Evolutionary conservation across 2,329 filamentous ascomycete genomes (phyloP).

Genomic region (Diaporthe sp.): DNA sequence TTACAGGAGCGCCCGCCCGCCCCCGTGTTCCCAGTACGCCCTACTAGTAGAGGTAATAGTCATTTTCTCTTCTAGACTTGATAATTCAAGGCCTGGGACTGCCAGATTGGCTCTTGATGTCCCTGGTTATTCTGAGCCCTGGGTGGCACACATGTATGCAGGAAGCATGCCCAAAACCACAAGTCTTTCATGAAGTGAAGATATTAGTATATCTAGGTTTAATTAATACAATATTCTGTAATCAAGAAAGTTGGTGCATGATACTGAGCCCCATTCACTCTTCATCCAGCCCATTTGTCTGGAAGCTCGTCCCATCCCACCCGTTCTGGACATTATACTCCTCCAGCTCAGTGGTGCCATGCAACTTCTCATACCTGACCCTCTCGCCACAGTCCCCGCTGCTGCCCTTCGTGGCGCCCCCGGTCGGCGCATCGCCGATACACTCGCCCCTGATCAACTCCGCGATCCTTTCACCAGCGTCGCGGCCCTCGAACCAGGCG

Average conservation of each 20-base stretch:
- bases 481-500: conserved; percentile 8
- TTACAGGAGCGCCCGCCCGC: too few species aligned
- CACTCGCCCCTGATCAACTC: not conserved
- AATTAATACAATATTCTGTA: not conserved
- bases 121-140: too few species aligned
- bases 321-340: conserved; percentile 10
- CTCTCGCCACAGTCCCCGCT: not conserved
- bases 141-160: too few species aligned
- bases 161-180: too few species aligned
- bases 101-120: too few species aligned
- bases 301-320: not conserved
- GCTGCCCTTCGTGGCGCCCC: not conserved
- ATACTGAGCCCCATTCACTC: not conserved
- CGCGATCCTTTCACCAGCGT: not conserved
- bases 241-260: not conserved
- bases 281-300: not conserved
- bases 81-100: too few species aligned
- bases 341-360: not conserved
- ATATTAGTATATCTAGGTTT: not conserved
- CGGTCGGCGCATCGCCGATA: not conserved
- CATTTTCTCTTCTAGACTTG: too few species aligned
- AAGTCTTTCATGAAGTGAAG: not conserved
- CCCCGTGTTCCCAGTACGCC: too few species aligned
- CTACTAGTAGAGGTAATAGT: too few species aligned
- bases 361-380: not conserved